Base-by-base conservation (phyloP, 805 yeast genomes). In the Zygotorulaspora danielsina region DNA sequence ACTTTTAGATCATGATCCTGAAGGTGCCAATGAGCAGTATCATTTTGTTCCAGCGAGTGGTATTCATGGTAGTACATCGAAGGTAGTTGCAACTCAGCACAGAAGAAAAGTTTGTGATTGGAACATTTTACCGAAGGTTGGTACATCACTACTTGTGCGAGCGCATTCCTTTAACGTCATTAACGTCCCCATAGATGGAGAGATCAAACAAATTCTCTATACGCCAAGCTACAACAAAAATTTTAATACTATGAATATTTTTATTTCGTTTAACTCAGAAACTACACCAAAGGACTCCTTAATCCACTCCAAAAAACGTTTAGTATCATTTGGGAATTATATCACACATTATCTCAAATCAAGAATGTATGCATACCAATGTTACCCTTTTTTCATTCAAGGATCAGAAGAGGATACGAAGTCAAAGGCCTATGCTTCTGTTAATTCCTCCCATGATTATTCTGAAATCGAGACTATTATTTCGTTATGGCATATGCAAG, bases 401-500 rank as follows among this genome's bases (percentile, higher is more conserved):
- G 35, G 29, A 9, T 28, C 42, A 8, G 35, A 36, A 17, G 47
- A 44, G 24, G 43, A 34, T 20, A 39, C 39, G 17, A 41, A 45
- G n/a, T 34, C 38, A 3, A 38, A 40, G 7, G 39, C 25, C 9
- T 45, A 44, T 27, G 43, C 39, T 12, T 44, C 49, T 11, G 41
- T 27, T 25, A 42, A 45, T 32, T 32, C 49, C 8, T 36, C 42
- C 8, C 40, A 43, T 25, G 47, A 48, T 26, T 51, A 49, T 36
- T 36, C 49, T 2, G 57, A 57, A 40, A 41, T 52, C 3, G 58
- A 52, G 17, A 41, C 47, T 1, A 19, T 59, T 2, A 26, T 57
- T 4, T 45, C 50, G 29, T 35, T 60, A 21, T 60, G 65, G 65
- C 38, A 33, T 19, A 27, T 48, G 17, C 63, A 60, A 34, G 32